Conservation (phyloP, 208 protist genomes). For the Leishmania arabica region DNA sequence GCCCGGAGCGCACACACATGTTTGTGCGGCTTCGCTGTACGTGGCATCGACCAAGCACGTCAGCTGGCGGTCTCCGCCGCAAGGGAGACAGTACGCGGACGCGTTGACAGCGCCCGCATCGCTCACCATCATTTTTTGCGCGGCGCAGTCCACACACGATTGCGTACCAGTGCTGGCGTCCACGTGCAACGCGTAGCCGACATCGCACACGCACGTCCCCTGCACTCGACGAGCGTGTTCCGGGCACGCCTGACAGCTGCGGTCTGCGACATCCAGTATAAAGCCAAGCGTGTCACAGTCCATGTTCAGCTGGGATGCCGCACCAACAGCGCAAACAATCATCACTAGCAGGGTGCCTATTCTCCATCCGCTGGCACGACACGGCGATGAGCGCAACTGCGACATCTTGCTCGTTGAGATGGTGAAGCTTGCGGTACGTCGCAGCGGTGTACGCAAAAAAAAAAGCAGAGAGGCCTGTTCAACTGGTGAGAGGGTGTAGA, state of each 20-base stretch:
- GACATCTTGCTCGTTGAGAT: background rate
- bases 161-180: slow-evolving; percentile 4
- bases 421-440: background rate
- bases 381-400: background rate
- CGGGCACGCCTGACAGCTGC: slow-evolving; percentile 20
- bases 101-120: slow-evolving; percentile 20
- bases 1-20: slow-evolving; percentile 44
- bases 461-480: background rate
- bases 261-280: slow-evolving; percentile 15
- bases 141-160: slow-evolving; percentile 43
- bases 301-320: background rate
- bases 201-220: slow-evolving; percentile 31
- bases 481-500: background rate
- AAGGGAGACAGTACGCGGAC: slow-evolving; percentile 45
- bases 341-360: background rate
- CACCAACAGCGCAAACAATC: background rate
- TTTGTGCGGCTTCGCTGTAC: slow-evolving; percentile 25
- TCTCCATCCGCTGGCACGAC: background rate
- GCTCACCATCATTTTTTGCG: slow-evolving; percentile 39
- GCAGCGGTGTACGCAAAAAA: background rate
- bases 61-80: slow-evolving; percentile 42
- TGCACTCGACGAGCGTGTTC: slow-evolving; percentile 17
- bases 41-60: slow-evolving; percentile 32
- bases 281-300: slow-evolving; percentile 16
- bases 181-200: slow-evolving; percentile 31